Conservation (phyloP, 1,139 yeast species). For the Scheffersomyces lignicola region DNA sequence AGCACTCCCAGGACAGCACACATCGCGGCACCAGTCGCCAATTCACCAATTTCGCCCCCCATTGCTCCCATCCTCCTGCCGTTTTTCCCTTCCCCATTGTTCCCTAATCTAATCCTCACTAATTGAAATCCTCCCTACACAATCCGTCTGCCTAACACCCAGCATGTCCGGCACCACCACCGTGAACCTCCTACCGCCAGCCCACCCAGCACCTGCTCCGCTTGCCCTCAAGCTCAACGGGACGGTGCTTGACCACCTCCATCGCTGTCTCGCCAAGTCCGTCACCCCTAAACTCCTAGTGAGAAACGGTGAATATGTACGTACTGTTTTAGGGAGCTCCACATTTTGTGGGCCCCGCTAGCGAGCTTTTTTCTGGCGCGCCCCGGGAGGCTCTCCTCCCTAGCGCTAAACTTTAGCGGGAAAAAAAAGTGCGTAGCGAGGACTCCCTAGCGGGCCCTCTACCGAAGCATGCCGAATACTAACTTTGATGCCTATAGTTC, state of each 20-base stretch:
- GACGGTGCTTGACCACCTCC: slow-evolving; percentile 25
- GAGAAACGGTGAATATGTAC: slow-evolving; percentile 34
- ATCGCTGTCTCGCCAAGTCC: slow-evolving; percentile 15
- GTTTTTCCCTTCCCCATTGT: too few species aligned
- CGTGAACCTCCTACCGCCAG: slow-evolving; percentile 1
- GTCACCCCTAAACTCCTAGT: slow-evolving; percentile 34
- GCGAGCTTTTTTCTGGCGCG: too few species aligned
- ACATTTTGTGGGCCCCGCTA: background rate
- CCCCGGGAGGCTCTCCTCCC: too few species aligned
- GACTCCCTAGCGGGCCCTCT: background rate
- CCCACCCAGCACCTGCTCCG: slow-evolving; percentile 16
- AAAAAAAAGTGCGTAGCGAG: background rate
- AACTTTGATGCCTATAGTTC: slow-evolving; percentile 22
- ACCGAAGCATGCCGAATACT: slow-evolving; percentile 4
- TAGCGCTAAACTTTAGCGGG: too few species aligned
- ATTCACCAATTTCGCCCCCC: too few species aligned
- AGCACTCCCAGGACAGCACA: too few species aligned
- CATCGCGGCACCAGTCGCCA: too few species aligned
- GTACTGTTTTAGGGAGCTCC: slow-evolving; percentile 12
- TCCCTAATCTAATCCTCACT: too few species aligned
- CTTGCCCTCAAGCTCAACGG: slow-evolving; percentile 27
- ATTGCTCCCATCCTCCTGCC: too few species aligned
- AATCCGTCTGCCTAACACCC: too few species aligned
- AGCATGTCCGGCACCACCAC: slow-evolving; percentile 1
- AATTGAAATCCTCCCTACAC: too few species aligned